Evolutionary conservation across 768 basidiomycete species (phyloP).

Genomic region (Macrolepiota albuminosa): DNA sequence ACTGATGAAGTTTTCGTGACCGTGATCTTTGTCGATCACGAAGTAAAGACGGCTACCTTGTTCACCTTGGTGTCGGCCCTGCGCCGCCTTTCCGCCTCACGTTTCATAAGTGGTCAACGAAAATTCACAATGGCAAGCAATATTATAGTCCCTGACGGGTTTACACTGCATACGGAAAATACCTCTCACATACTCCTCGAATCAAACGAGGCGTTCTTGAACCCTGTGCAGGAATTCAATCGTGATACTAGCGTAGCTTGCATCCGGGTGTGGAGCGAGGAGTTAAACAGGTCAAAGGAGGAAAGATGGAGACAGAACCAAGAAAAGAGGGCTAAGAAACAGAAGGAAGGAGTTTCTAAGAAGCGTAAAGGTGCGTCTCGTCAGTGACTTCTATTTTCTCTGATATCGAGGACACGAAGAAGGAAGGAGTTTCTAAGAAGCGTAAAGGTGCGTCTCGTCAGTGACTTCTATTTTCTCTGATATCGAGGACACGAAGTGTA

Average conservation of each 20-base stretch:
- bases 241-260: slow-evolving; percentile 89
- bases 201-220: slow-evolving; percentile 85
- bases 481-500: slow-evolving; percentile 3
- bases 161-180: slow-evolving; percentile 77
- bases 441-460: slow-evolving; percentile 35
- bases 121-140: slow-evolving; percentile 22
- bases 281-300: slow-evolving; percentile 58
- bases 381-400: not conserved
- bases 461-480: not conserved
- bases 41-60: slow-evolving; percentile 13
- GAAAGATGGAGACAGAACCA: slow-evolving; percentile 50
- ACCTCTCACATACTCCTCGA: slow-evolving; percentile 76
- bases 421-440: slow-evolving; percentile 34
- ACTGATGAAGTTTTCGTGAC: slow-evolving; percentile 24
- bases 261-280: slow-evolving; percentile 86
- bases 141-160: slow-evolving; percentile 61
- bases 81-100: slow-evolving; percentile 15
- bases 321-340: slow-evolving; percentile 43
- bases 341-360: slow-evolving; percentile 30
- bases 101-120: not conserved
- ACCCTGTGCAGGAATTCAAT: slow-evolving; percentile 98
- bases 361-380: slow-evolving; percentile 41
- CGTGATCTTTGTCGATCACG: slow-evolving; percentile 3
- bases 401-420: slow-evolving; percentile 12
- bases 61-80: slow-evolving; percentile 19